A percentile compares a stretch with the other conserved stretches of the same genome.
These are phyloP conservation scores for Diaporthe amygdali DNA, from an alignment of 2,329 filamentous ascomycete species.

Conservation along the genomic window DNA sequence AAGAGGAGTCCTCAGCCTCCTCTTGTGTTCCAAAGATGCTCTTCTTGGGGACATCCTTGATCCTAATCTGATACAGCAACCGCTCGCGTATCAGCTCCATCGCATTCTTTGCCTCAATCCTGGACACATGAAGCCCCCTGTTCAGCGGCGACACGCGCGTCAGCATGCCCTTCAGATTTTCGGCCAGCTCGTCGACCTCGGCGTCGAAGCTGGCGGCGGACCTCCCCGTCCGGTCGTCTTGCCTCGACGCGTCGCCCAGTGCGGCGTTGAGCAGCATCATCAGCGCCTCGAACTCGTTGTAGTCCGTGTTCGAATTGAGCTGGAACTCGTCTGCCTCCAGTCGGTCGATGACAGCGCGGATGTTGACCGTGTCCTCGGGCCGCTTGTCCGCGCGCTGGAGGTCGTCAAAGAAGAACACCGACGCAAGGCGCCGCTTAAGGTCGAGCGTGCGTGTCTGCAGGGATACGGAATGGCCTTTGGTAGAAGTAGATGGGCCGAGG, in stretches of 20 bases:
- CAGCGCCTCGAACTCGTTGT: conserved; percentile 68
- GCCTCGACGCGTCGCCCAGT: conserved; percentile 64
- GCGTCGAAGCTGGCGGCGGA: conserved; percentile 63
- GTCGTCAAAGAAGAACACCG: conserved; percentile 65
- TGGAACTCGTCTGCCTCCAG: conserved; percentile 56
- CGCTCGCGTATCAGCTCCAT: conserved; percentile 79
- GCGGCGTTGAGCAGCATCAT: conserved; percentile 75
- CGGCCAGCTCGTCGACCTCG: conserved; percentile 70
- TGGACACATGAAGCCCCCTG: conserved; percentile 67
- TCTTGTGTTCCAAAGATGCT: conserved; percentile 52
- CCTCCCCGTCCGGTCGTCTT: conserved; percentile 20
- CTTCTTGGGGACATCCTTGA: conserved; percentile 60
- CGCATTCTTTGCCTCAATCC: conserved; percentile 77
- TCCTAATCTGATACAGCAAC: conserved; percentile 73
- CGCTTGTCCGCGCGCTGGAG: conserved; percentile 44
- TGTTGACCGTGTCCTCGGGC: conserved; percentile 46
- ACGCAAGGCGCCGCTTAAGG: conserved; percentile 69
- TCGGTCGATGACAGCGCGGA: conserved; percentile 51
- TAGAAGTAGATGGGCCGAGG: conserved; percentile 57
- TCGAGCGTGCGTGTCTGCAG: conserved; percentile 51
- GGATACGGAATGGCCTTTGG: not conserved
- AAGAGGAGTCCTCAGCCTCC: conserved; percentile 41
- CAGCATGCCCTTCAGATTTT: conserved; percentile 61
- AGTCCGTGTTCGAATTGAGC: conserved; percentile 66
- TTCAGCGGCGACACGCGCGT: conserved; percentile 75